A percentile compares a stretch with the other conserved stretches of the same genome.
Conservation (phyloP, 306 rosid species). For the Lagenaria siceraria region DNA sequence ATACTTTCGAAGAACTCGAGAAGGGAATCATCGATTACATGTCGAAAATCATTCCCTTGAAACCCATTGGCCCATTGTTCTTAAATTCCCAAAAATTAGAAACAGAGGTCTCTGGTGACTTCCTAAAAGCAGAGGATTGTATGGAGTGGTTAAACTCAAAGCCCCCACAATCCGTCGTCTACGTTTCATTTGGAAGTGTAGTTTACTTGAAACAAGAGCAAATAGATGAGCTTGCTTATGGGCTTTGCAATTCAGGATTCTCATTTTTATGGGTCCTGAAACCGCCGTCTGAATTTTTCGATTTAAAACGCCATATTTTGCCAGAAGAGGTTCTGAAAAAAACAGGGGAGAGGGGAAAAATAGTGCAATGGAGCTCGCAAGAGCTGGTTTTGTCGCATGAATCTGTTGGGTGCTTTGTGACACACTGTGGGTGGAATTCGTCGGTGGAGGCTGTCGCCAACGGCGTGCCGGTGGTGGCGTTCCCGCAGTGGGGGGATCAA, state of each 20-base stretch:
- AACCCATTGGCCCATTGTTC: slow-evolving; percentile 51
- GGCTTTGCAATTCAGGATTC: slow-evolving; percentile 25
- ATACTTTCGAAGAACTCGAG: slow-evolving; percentile 47
- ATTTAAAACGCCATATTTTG: slow-evolving; percentile 2
- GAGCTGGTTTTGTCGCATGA: slow-evolving; percentile 46
- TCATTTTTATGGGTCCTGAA: slow-evolving; percentile 55
- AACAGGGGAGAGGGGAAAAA: slow-evolving; percentile 27
- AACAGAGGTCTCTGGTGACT: slow-evolving; percentile 24
- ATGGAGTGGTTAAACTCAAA: slow-evolving; percentile 48
- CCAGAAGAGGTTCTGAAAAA: slow-evolving; percentile 39
- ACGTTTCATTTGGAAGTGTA: slow-evolving; percentile 51
- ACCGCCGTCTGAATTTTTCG: slow-evolving; percentile 14
- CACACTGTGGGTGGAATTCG: slow-evolving; percentile 83
- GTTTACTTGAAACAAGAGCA: slow-evolving; percentile 42
- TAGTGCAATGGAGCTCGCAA: slow-evolving; percentile 62
- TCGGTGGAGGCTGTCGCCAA: slow-evolving; percentile 36
- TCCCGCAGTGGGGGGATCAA: slow-evolving; percentile 85
- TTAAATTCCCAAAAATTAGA: slow-evolving; percentile 14
- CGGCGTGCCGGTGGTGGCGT: slow-evolving; percentile 54
- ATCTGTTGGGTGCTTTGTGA: slow-evolving; percentile 44
- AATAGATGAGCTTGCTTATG: slow-evolving; percentile 53
- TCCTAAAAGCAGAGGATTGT: slow-evolving; percentile 33
- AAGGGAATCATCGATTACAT: slow-evolving; percentile 16
- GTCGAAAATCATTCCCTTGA: slow-evolving; percentile 15
- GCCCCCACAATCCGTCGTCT: slow-evolving; percentile 32